Percentiles rank a stretch among this genome's conserved stretches.
phyloP scores from a whole-genome alignment of 306 rosid species.

The Sicyos baderoa region DNA sequence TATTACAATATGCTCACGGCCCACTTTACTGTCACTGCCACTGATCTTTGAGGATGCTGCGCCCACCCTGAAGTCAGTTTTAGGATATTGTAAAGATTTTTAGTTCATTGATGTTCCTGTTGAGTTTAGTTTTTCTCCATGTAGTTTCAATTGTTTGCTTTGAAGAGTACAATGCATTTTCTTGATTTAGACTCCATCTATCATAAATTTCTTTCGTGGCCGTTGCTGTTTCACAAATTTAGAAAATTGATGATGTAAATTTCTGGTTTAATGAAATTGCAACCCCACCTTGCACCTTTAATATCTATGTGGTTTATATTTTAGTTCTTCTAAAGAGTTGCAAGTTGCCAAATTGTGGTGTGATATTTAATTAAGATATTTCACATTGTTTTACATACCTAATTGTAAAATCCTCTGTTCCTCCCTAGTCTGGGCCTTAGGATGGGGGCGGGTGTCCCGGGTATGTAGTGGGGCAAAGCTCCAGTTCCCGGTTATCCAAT shows the following conservation, averaged over 20 bases:
- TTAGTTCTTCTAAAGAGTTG: neutral
- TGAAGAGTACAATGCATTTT: neutral
- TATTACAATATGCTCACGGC: neutral
- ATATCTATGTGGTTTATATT: neutral
- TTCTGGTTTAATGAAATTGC: neutral
- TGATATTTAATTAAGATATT: constrained; percentile 2
- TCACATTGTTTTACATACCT: neutral
- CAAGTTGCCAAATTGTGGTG: neutral
- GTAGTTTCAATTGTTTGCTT: neutral
- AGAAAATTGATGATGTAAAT: neutral
- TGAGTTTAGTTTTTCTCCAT: neutral
- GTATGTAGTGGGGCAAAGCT: too few species aligned
- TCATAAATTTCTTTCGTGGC: neutral
- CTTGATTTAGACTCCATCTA: neutral
- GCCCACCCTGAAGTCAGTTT: neutral
- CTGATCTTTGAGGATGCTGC: neutral
- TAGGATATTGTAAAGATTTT: neutral
- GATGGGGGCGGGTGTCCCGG: too few species aligned
- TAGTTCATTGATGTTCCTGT: neutral
- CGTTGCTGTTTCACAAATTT: neutral
- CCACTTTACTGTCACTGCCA: neutral
- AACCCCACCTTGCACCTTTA: neutral
- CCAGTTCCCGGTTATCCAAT: too few species aligned
- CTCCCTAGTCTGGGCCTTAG: too few species aligned
- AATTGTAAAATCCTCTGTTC: neutral